Conservation (phyloP, 108 stramenopile genomes). For the Stephanodiscus triporus region DNA sequence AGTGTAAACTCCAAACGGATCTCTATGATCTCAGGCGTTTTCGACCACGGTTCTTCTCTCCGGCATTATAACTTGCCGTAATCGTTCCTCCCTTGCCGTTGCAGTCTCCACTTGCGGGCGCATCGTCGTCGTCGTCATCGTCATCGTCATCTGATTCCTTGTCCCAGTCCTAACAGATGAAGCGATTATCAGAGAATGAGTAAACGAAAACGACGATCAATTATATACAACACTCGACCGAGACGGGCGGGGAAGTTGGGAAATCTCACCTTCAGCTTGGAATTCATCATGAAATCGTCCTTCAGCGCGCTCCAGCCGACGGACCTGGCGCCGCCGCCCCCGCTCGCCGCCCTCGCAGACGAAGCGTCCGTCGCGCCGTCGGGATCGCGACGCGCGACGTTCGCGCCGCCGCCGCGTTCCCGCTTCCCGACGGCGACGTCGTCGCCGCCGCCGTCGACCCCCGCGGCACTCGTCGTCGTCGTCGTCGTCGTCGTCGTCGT, state of each 20-base stretch:
- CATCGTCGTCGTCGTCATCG: slow-evolving; percentile 31
- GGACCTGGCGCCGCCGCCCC: slow-evolving; percentile 11
- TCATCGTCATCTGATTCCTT: slow-evolving; percentile 76
- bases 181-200: neutral
- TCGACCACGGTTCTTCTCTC: neutral
- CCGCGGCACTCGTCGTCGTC: neutral
- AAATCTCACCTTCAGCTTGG: slow-evolving; percentile 52
- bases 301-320: slow-evolving; percentile 80
- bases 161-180: slow-evolving; percentile 62
- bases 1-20: neutral
- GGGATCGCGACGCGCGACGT: neutral
- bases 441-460: neutral
- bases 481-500: neutral
- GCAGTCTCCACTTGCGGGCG: neutral
- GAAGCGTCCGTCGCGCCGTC: too few relatives aligned
- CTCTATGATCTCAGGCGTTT: neutral
- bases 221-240: too few relatives aligned
- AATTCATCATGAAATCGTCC: slow-evolving; percentile 81
- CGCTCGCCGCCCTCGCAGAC: neutral
- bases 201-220: neutral
- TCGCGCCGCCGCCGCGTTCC: neutral
- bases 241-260: neutral
- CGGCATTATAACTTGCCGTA: neutral
- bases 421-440: slow-evolving; percentile 7
- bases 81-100: neutral